phyloP scores from a whole-genome alignment of 352 stramenopile species.

The Phytophthora vignae region DNA sequence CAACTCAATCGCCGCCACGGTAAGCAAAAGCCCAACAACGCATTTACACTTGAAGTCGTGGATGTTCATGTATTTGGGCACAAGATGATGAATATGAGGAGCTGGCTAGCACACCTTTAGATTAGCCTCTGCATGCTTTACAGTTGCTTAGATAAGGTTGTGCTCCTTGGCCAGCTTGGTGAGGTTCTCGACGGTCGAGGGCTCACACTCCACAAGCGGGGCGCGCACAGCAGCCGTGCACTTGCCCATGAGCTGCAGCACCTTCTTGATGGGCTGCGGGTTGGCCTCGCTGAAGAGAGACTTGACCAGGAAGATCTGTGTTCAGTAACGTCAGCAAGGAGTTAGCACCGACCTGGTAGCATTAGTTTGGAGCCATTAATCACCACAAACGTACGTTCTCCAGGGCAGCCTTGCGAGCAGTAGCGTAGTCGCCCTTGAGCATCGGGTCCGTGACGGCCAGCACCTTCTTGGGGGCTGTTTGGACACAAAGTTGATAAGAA shows the following conservation, averaged over 20 bases:
- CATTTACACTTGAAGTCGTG: not conserved
- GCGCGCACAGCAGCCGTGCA: conserved; percentile 77
- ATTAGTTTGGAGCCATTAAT: not conserved
- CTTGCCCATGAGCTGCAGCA: conserved; percentile 90
- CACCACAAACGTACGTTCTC: conserved; percentile 70
- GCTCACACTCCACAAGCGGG: conserved; percentile 77
- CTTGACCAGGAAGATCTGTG: conserved; percentile 91
- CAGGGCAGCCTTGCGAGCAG: conserved; percentile 84
- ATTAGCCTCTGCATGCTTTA: conserved; percentile 11
- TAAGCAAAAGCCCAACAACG: not conserved
- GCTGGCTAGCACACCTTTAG: conserved; percentile 18
- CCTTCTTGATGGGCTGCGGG: conserved; percentile 93
- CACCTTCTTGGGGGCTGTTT: conserved; percentile 83
- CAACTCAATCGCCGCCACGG: not conserved
- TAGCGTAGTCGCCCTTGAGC: conserved; percentile 81
- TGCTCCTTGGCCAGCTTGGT: conserved; percentile 73
- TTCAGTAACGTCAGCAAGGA: not conserved
- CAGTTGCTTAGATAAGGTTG: conserved; percentile 68
- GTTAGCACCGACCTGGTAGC: conserved; percentile 9
- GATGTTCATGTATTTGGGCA: conserved; percentile 13
- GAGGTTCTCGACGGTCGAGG: conserved; percentile 72
- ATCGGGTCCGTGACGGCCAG: conserved; percentile 82
- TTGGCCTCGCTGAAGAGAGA: conserved; percentile 92
- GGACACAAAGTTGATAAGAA: conserved; percentile 7
- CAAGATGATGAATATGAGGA: conserved; percentile 22